Evolutionary conservation across 495 filamentous ascomycete species (phyloP), one percentile per base, ranked within the genome.

Genomic region (Aspergillus sparsus): DNA sequence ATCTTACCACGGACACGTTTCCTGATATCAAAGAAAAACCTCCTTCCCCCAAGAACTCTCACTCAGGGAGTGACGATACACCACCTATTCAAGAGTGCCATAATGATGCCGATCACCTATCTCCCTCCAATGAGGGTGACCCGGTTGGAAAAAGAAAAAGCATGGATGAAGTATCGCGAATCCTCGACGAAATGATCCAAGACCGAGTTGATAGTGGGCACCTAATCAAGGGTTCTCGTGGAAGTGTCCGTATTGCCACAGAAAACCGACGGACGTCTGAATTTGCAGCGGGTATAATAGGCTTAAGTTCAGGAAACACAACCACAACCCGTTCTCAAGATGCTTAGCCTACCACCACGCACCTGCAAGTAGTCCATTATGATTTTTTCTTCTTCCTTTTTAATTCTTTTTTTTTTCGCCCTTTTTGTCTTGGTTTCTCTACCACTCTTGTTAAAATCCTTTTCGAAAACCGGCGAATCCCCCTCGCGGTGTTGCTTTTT

Each of bases 171-270:
- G 89, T 96, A 82, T 94, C 89, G 55, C 82, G 85, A 49, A 91
- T 97, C 74, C 82, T 97, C 34, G 92, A 97, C 62, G 89, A 94
- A 71, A 97, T 97, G 92, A 94, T 97, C 59, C 89, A 91, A 71
- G 88, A 91, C 67, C 85, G 89, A 18, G 88, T 93, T 52, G 89
- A 92, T 62, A 80, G 79, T 33, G 88, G 88, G 13, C 81, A 87
- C 49, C 64, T 88, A 44, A 76, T 88, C 32, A 82, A 87, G 55
- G 80, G 84, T 45, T 71, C 73, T 35, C 77, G 84, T 51, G 85
- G 85, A 12, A 83, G 81, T 58, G 75, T 87, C 37, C 75, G 78
- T 32, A 55, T 85, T 31, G 75, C 77, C 44, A 64, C 53, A 15
- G 71, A 71, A 45, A 72, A 66, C 53, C 76, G 70, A 47, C 71